These are phyloP conservation scores for Epicoccum nigrum DNA, from an alignment of 2,329 filamentous ascomycete species.

Conservation along the genomic window DNA sequence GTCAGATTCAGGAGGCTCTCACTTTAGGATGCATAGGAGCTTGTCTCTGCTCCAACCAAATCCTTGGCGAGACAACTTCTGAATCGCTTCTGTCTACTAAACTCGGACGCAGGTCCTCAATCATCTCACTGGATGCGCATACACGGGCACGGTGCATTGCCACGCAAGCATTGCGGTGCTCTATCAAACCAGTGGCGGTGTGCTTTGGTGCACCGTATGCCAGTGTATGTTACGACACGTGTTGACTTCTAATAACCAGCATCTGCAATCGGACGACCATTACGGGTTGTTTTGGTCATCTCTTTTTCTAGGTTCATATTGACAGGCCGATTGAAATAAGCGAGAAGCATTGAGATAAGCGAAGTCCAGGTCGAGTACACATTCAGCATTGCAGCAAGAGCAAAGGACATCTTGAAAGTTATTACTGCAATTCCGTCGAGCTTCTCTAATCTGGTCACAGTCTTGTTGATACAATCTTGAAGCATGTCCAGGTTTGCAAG, in stretches of 20 bases:
- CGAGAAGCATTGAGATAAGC: too few species aligned
- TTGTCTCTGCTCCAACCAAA: too few species aligned
- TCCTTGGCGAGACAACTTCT: too few species aligned
- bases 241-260: slow-evolving; percentile 16
- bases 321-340: slow-evolving; percentile 13
- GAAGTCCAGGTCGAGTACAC: slow-evolving; percentile 10
- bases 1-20: too few species aligned
- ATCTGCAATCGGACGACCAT: slow-evolving; percentile 23
- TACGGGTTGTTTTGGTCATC: slow-evolving; percentile 24
- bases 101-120: too few species aligned
- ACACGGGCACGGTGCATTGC: slow-evolving; percentile 57
- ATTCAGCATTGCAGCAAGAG: not conserved
- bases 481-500: slow-evolving; percentile 10
- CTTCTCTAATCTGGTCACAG: slow-evolving; percentile 16
- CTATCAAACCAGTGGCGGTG: slow-evolving; percentile 56
- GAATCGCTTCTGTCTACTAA: too few species aligned
- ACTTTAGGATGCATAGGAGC: too few species aligned
- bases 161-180: slow-evolving; percentile 53
- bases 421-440: slow-evolving; percentile 21
- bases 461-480: slow-evolving; percentile 16
- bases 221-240: slow-evolving; percentile 21
- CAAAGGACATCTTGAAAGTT: slow-evolving; percentile 6
- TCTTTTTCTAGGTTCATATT: slow-evolving; percentile 10
- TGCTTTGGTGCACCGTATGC: slow-evolving; percentile 56
- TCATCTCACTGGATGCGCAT: too few species aligned